Evolutionary conservation across 1,139 yeast species (phyloP), one percentile per base, ranked within the genome.

Genomic region (Pichia sp.): DNA sequence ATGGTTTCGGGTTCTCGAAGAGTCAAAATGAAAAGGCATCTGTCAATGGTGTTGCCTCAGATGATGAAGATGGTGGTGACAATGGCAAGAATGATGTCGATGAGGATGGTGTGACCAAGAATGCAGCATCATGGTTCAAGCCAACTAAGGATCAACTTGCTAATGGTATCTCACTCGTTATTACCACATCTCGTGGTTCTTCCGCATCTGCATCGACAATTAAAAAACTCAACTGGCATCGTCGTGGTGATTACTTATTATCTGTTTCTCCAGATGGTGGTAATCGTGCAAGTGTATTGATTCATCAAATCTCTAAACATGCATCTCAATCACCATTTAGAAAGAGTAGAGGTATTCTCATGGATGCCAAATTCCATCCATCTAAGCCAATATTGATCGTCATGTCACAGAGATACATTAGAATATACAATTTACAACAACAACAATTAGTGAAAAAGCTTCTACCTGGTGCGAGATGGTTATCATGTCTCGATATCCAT

Each of bases 311-410:
- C 34, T 85, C 96, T 6, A 87, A 87, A 62, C 98, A 91, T 65
- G 71, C 82, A 44, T 82, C 97, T n/a, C 99, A 91, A 64, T 84
- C 96, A 14, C 99, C 99, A 45, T 91, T 91, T 73, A 74, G 78
- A 51, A 86, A 86, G 61, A 76, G 94, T 26, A 85, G 85, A 66
- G 99, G 99, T 46, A 80, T 88, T 45, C 80, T 88, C 31, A 87
- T 87, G 79, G 95, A 86, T 58, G 96, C 96, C 46, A 83, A 82
- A 61, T 91, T 91, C 75, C 99, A 91, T 62, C 98, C 99, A 19
- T 80, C 85, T 64, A 80, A 85, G 55, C 98, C 99, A 15, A 94
- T 86, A 56, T 69, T 91, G 46, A 84, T 85, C 55, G 97, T 93
- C 33, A 91, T 94, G 49, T 84, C 96, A 9, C 98, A 91, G 64